Conservation (phyloP, 805 yeast species). For the Maudiozyma turicensis region DNA sequence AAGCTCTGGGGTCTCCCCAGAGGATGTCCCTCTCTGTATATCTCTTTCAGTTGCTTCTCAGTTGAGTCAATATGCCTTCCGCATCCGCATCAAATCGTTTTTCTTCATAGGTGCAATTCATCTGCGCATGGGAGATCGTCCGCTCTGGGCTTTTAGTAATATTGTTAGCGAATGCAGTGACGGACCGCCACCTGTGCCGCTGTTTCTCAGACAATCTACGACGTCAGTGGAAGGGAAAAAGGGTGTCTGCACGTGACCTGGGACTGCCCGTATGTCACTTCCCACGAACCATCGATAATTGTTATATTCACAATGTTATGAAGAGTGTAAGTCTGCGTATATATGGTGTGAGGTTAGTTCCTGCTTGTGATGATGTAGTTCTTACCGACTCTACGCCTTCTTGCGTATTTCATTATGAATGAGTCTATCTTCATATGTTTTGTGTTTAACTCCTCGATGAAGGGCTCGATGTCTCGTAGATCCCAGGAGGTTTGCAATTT, state of each 20-base stretch:
- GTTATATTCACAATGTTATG: background rate
- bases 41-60: background rate
- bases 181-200: no score
- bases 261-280: background rate
- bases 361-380: conserved; percentile 31
- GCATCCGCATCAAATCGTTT: no score
- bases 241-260: background rate
- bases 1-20: no score
- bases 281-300: background rate
- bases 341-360: conserved; percentile 3
- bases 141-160: no score
- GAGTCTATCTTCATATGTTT: conserved; percentile 46
- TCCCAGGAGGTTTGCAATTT: conserved; percentile 50
- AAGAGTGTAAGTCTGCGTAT: background rate
- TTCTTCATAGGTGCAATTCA: no score
- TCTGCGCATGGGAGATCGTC: no score
- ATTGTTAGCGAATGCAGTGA: no score
- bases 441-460: conserved; percentile 47
- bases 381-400: conserved; percentile 37
- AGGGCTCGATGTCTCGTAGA: conserved; percentile 53
- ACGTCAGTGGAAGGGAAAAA: background rate
- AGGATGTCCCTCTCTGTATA: no score
- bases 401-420: conserved; percentile 55
- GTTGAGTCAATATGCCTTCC: background rate
- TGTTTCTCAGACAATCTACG: no score